These are phyloP conservation scores for Hyphodiscus sp. DNA, from an alignment of 2,329 filamentous ascomycete genomes.

Conservation along the genomic window DNA sequence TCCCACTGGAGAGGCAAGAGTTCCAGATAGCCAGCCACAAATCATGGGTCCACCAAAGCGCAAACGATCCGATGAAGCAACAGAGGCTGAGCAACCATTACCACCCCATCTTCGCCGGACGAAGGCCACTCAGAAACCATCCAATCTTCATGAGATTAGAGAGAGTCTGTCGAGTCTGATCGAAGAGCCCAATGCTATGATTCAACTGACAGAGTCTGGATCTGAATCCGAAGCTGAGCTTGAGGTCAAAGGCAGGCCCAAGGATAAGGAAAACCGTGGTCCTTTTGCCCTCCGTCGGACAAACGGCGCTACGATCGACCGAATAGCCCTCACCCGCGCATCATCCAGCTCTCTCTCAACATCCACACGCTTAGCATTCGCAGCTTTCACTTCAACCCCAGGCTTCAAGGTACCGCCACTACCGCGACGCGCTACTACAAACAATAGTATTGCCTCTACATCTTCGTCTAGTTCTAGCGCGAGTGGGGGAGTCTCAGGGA, in stretches of 20 bases:
- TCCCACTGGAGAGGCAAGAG: constrained; percentile 30
- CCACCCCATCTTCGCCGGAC: constrained; percentile 58
- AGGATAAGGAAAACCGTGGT: constrained; percentile 27
- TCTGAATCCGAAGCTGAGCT: constrained; percentile 48
- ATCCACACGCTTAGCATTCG: constrained; percentile 49
- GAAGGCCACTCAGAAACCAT: constrained; percentile 56
- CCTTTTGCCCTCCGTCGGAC: constrained; percentile 33
- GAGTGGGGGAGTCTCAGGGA: constrained; percentile 20
- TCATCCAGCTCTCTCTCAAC: constrained; percentile 34
- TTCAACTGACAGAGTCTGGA: constrained; percentile 42
- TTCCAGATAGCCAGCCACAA: constrained; percentile 46
- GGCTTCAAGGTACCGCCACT: constrained; percentile 65
- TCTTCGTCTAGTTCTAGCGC: constrained; percentile 31
- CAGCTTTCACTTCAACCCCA: constrained; percentile 31
- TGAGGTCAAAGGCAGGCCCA: constrained; percentile 41
- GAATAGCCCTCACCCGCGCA: constrained; percentile 61
- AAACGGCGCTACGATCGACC: constrained; percentile 56
- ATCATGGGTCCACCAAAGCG: constrained; percentile 31
- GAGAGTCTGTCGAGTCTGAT: constrained; percentile 79
- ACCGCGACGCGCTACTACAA: constrained; percentile 67
- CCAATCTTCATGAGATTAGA: constrained; percentile 72
- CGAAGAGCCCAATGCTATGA: constrained; percentile 54
- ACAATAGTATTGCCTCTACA: constrained; percentile 35
- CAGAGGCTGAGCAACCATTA: constrained; percentile 43
- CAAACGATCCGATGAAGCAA: constrained; percentile 34